Evolutionary conservation across 345 rosid species (phyloP).

Genomic region (Eucalyptus albens): DNA sequence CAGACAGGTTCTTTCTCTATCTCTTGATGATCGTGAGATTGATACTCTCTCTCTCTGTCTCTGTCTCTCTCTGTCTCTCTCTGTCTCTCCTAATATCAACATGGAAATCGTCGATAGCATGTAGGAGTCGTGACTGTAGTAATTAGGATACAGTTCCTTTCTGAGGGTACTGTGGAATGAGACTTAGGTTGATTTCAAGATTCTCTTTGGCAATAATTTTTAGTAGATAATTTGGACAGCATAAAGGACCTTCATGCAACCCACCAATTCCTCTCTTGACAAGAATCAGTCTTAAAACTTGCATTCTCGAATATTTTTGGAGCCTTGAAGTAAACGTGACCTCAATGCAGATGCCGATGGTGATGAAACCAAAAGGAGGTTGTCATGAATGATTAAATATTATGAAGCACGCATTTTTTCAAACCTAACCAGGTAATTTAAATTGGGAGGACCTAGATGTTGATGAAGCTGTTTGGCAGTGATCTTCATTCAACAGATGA

Average conservation of each 20-base stretch:
- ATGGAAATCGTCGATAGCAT: not conserved
- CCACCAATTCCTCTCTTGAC: not conserved
- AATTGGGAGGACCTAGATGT: not conserved
- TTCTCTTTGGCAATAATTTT: not conserved
- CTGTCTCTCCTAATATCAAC: not conserved
- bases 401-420: not conserved
- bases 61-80: too few relatives aligned
- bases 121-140: not conserved
- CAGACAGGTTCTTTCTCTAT: constrained; percentile 50
- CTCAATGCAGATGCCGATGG: not conserved
- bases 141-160: not conserved
- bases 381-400: not conserved
- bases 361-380: not conserved
- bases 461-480: not conserved
- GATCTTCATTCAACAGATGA: not conserved
- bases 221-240: not conserved
- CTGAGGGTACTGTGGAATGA: not conserved
- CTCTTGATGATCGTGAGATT: not conserved
- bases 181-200: not conserved
- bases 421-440: not conserved
- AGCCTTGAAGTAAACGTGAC: not conserved
- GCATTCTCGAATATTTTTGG: not conserved
- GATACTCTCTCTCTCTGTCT: not conserved
- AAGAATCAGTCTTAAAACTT: not conserved
- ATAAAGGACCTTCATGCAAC: not conserved